Evolutionary conservation across 2,329 filamentous ascomycete genomes (phyloP), one percentile per base, ranked within the genome.

Genomic region (Talaromyces marneffei): DNA sequence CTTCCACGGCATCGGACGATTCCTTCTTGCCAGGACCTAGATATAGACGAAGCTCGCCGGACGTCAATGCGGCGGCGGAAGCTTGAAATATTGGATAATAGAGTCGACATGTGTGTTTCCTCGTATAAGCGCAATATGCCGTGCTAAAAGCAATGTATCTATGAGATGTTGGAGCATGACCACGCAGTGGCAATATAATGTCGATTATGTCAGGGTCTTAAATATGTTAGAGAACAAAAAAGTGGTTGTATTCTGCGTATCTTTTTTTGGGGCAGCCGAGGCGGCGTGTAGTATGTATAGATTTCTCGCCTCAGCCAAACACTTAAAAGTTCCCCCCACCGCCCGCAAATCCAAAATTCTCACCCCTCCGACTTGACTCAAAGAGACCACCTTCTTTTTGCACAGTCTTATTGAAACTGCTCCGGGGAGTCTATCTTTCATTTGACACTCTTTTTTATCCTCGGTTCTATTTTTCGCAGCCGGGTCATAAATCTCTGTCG

Each of bases 1-100:
- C 70, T 18, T 73, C 73, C 1, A 71, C 74, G 37, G 73, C 73
- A 1, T 75, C 73, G 18, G 73, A 75, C 23, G 73, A 74, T 57
- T 74, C 72, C 12, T 70, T 67, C 16, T 64, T 67, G 23, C 57
- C 59, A n/a, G 58, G 62, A 10, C 63, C 66, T 61, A 68, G 63
- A 14, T 69, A 68, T 23, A 70, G 66, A 44, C 65, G 65, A 7
- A 57, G 16, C 23, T 59, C 50, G 23, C 59, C 62, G n/a, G 62
- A 63, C 3, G 33, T 59, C 18, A 54, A 37, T 33, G 57, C 61
- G 20, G 60, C 60, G 0, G 60, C 48, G 29, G 60, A 62, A 40
- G 60, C 60, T 33, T 62, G 35, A 54, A 20, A 9, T 8, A 29
- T 37, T 27, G 42, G 55, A 35, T 52, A 35, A 14, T 23, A 35